Percentiles rank a stretch among this genome's conserved stretches.
Evolutionary conservation across 2,329 filamentous ascomycete genomes (phyloP).

Genomic region (Hypoxylon sp.): DNA sequence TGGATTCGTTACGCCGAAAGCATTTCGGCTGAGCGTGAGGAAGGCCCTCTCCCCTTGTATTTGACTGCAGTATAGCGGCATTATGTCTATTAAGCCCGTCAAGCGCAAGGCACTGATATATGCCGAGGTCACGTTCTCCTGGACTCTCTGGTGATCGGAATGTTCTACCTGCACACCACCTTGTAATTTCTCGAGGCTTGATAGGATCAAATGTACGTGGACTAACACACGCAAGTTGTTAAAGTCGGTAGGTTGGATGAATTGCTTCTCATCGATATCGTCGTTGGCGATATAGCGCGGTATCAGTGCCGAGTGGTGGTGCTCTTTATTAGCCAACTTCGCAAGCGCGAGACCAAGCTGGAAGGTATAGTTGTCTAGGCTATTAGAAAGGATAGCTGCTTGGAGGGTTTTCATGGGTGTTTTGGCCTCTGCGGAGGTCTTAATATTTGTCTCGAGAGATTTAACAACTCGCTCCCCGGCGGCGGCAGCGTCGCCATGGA

Average conservation of each 20-base stretch:
- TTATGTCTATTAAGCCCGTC: conserved; percentile 76
- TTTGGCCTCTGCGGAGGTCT: conserved; percentile 65
- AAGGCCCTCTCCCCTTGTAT: conserved; percentile 71
- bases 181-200: conserved; percentile 70
- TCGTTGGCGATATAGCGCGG: conserved; percentile 48
- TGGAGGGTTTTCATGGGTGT: conserved; percentile 79
- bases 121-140: conserved; percentile 79
- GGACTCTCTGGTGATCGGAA: conserved; percentile 55
- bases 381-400: conserved; percentile 74
- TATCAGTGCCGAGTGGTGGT: conserved; percentile 53
- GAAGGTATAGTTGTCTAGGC: conserved; percentile 64
- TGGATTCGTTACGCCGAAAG: conserved; percentile 75
- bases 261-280: conserved; percentile 54
- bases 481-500: conserved; percentile 63
- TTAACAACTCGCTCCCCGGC: conserved; percentile 68
- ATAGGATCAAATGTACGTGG: conserved; percentile 71
- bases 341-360: conserved; percentile 65
- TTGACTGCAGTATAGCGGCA: conserved; percentile 88
- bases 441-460: conserved; percentile 64
- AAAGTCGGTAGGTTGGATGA: conserved; percentile 64
- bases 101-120: conserved; percentile 84
- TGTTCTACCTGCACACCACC: conserved; percentile 50
- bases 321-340: conserved; percentile 56
- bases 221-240: conserved; percentile 73
- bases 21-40: conserved; percentile 76